Conservation (phyloP, 176 grass and related monocot species). For the Rhynchospora tenuis region DNA sequence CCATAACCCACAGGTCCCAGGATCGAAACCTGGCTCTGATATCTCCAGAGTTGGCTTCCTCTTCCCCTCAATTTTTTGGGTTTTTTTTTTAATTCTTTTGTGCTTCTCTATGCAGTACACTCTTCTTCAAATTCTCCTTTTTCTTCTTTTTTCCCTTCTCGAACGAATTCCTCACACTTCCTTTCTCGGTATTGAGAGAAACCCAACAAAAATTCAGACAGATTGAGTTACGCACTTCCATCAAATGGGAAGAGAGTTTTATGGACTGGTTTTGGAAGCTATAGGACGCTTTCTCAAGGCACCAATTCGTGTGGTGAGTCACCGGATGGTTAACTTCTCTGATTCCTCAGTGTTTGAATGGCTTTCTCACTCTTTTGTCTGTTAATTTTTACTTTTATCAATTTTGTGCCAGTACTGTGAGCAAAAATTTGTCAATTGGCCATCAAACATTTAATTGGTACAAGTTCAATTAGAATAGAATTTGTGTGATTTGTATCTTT, state of each 20-base stretch:
- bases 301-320: no score
- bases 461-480: neutral
- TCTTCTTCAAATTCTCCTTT: no score
- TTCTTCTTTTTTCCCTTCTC: neutral
- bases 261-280: neutral
- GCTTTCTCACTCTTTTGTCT: neutral
- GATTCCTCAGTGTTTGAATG: neutral
- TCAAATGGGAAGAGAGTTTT: neutral
- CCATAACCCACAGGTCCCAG: conserved; percentile 49
- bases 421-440: neutral
- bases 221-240: neutral
- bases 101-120: no score
- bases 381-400: neutral
- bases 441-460: neutral
- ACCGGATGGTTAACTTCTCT: no score
- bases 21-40: conserved; percentile 43
- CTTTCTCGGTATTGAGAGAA: neutral
- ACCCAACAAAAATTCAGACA: neutral
- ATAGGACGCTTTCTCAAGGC: neutral
- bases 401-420: neutral
- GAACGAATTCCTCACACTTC: neutral
- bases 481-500: neutral
- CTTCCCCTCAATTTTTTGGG: neutral
- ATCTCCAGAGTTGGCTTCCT: neutral
- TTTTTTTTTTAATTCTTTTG: no score